These are phyloP conservation scores for Gnomoniopsis smithogilvyi DNA, from an alignment of 2,329 filamentous ascomycete species.

Conservation along the genomic window DNA sequence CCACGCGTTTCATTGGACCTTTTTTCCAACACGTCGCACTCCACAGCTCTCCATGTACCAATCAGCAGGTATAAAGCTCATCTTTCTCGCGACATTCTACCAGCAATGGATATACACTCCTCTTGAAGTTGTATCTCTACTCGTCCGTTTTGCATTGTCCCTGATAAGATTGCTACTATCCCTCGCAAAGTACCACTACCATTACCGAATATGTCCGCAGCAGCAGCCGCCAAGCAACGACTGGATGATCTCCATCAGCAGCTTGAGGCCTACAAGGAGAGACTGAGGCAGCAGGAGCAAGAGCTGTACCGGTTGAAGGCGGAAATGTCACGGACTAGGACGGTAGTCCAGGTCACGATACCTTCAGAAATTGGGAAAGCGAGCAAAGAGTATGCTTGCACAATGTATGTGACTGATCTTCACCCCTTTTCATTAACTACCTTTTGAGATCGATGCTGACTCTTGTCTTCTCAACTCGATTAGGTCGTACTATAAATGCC, in stretches of 20 bases:
- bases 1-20: background rate
- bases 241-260: background rate
- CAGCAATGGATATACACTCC: background rate
- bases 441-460: background rate
- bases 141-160: background rate
- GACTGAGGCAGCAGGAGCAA: background rate
- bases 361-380: background rate
- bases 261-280: background rate
- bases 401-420: constrained; percentile 31
- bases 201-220: background rate
- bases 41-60: background rate
- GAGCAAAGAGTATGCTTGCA: background rate
- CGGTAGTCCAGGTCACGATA: constrained; percentile 2
- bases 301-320: background rate
- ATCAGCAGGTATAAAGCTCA: background rate
- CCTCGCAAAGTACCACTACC: background rate
- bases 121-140: background rate
- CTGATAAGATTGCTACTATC: background rate
- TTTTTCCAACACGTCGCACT: background rate
- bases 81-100: background rate
- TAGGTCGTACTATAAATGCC: background rate
- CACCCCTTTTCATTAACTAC: background rate
- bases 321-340: background rate
- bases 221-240: background rate
- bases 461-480: background rate